These are phyloP conservation scores for Fusarium penzigii DNA, from an alignment of 2,329 filamentous ascomycete genomes.

Conservation along the genomic window DNA sequence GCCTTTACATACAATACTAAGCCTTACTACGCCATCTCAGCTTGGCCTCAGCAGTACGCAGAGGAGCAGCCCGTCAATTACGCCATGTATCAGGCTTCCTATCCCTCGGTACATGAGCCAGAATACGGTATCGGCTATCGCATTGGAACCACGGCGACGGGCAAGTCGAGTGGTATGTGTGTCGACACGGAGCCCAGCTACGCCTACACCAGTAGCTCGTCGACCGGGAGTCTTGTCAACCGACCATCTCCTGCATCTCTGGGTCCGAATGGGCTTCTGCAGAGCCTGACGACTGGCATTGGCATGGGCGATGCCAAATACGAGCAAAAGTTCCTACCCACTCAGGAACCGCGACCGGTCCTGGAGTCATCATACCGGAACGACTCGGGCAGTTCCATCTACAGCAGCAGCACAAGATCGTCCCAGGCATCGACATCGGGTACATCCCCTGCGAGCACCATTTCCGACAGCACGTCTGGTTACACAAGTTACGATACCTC, in stretches of 20 bases:
- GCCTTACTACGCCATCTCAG: constrained; percentile 25
- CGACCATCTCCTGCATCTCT: constrained; percentile 12
- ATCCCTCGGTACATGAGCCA: constrained; percentile 21
- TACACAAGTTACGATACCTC: constrained; percentile 28
- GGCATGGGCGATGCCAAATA: constrained; percentile 12
- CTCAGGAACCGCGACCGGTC: constrained; percentile 3
- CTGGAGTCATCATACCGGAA: constrained; percentile 26
- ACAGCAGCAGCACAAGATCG: constrained; percentile 16
- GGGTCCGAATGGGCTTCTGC: constrained; percentile 23
- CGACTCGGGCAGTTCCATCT: constrained; percentile 27
- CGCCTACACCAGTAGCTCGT: constrained; percentile 21
- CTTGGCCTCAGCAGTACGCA: constrained; percentile 27
- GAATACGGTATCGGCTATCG: constrained; percentile 32
- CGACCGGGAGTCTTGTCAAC: constrained; percentile 14
- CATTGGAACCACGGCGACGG: constrained; percentile 17
- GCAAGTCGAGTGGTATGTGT: constrained; percentile 25
- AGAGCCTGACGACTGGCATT: constrained; percentile 16
- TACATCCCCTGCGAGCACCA: constrained; percentile 22
- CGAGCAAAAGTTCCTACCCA: constrained; percentile 16
- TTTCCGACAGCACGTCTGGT: constrained; percentile 21
- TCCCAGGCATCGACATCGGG: constrained; percentile 19
- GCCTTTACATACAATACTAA: constrained; percentile 27
- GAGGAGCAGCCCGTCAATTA: constrained; percentile 30
- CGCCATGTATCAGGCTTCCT: constrained; percentile 23
- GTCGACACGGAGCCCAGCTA: constrained; percentile 31